Evolutionary conservation across 2,329 filamentous ascomycete species (phyloP).

Genomic region (Aureobasidium musti): DNA sequence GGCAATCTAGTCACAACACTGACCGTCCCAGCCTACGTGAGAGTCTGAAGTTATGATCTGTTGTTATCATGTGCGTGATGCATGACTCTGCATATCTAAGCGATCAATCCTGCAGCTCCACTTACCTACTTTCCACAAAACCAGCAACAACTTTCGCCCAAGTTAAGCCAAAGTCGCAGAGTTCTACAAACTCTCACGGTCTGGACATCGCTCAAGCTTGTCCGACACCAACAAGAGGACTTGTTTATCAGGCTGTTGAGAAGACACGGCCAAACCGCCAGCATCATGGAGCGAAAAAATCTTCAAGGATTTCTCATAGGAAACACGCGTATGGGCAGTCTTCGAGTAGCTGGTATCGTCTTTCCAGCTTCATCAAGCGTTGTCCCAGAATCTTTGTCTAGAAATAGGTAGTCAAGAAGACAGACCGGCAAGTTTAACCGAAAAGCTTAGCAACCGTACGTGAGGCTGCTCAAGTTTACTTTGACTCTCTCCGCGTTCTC

Average conservation of each 20-base stretch:
- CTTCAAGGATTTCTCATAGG: not conserved
- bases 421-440: not conserved
- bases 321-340: not conserved
- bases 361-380: not conserved
- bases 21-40: slow-evolving; percentile 23
- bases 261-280: not conserved
- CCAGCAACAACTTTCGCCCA: not conserved
- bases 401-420: not conserved
- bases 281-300: not conserved
- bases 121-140: not conserved
- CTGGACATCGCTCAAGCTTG: not conserved
- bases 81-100: not conserved
- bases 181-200: not conserved
- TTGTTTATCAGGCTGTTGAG: not conserved
- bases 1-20: not conserved
- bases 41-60: slow-evolving; percentile 1
- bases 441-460: not conserved
- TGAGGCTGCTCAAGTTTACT: not conserved
- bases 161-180: not conserved
- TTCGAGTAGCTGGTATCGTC: not conserved
- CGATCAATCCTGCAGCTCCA: not conserved
- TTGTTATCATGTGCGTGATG: not conserved
- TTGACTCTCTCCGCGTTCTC: not conserved
- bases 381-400: not conserved
- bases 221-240: not conserved